Evolutionary conservation across 768 basidiomycete genomes (phyloP).

Genomic region (Trametopsis cervina): DNA sequence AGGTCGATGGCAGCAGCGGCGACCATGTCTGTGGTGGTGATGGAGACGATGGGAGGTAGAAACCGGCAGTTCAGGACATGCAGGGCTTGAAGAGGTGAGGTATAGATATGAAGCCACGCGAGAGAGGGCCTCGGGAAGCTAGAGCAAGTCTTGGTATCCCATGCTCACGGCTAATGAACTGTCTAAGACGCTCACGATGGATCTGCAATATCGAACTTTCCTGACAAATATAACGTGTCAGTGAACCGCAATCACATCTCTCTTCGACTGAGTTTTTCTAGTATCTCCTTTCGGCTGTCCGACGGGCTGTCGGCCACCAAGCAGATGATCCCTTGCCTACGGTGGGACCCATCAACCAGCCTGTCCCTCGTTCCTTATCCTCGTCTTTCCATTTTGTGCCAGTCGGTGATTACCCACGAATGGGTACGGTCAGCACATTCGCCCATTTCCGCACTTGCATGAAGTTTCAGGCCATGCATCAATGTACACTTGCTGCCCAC

Average conservation of each 20-base stretch:
- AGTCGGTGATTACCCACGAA: constrained; percentile 1
- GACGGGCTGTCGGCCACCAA: too few species aligned
- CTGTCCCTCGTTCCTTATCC: not conserved
- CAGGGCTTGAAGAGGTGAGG: constrained; percentile 23
- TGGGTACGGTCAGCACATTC: not conserved
- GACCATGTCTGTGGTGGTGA: constrained; percentile 40
- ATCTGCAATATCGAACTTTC: constrained; percentile 21
- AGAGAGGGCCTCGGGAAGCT: constrained; percentile 22
- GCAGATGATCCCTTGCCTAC: not conserved
- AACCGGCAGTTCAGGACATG: constrained; percentile 23
- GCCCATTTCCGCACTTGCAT: not conserved
- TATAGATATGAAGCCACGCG: constrained; percentile 27
- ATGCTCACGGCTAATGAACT: constrained; percentile 15
- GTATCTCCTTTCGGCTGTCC: constrained; percentile 6
- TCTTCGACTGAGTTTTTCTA: constrained; percentile 4
- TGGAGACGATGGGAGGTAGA: constrained; percentile 18
- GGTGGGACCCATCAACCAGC: not conserved
- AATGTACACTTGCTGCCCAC: not conserved
- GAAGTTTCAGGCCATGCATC: not conserved
- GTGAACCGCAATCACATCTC: constrained; percentile 11
- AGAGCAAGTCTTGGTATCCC: constrained; percentile 19
- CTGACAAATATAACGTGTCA: constrained; percentile 22
- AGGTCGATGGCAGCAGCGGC: constrained; percentile 46
- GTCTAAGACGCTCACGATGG: constrained; percentile 22
- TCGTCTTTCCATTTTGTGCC: not conserved